A percentile compares a stretch with the other conserved stretches of the same genome.
phyloP scores from a whole-genome alignment of 768 basidiomycete genomes.

The Kwoniella sp. region DNA sequence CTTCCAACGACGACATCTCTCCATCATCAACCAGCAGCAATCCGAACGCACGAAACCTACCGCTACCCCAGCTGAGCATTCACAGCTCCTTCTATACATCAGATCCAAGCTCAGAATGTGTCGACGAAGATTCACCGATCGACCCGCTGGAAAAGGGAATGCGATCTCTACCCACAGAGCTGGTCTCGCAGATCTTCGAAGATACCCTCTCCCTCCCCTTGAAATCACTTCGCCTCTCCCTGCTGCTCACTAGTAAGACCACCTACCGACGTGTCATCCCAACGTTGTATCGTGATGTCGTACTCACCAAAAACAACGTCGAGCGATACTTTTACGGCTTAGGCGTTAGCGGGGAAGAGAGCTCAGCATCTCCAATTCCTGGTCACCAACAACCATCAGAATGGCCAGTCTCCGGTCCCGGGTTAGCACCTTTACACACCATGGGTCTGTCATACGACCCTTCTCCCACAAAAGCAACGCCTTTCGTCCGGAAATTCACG shows the following conservation, averaged over 20 bases:
- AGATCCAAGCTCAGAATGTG: too few species aligned
- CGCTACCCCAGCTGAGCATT: too few species aligned
- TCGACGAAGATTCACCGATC: neutral
- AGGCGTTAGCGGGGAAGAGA: neutral
- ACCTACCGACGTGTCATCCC: conserved; percentile 1
- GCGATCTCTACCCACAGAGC: conserved; percentile 1
- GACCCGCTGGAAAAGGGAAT: conserved; percentile 1
- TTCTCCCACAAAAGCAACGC: neutral
- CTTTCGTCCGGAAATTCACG: conserved; percentile 15
- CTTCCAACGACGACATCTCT: neutral
- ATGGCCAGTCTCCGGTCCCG: conserved; percentile 16
- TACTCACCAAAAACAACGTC: neutral
- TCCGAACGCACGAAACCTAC: too few species aligned
- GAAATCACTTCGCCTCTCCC: neutral
- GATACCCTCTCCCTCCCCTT: neutral
- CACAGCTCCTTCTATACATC: too few species aligned
- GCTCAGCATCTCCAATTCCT: neutral
- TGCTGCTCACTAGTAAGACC: neutral
- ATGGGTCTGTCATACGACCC: conserved; percentile 12
- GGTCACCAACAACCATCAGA: neutral
- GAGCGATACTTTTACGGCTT: conserved; percentile 7
- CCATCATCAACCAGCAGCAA: too few species aligned
- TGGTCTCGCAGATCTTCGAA: neutral
- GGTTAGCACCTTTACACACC: conserved; percentile 3
- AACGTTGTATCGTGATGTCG: neutral